Evolutionary conservation across 805 yeast genomes (phyloP).

Genomic region (Hyphopichia homilentoma): DNA sequence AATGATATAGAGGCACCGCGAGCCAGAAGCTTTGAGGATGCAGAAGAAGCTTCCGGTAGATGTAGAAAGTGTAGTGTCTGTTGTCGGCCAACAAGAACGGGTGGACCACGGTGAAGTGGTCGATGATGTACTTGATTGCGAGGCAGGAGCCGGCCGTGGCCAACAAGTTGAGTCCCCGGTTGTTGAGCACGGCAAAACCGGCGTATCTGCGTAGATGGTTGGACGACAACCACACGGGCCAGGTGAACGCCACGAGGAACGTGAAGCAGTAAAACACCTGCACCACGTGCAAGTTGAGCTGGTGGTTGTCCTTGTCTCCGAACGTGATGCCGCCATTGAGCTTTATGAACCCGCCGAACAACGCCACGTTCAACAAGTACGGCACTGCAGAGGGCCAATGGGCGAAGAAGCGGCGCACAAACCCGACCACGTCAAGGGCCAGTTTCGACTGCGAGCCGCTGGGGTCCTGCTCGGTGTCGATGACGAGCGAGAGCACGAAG

Average conservation of each 20-base stretch:
- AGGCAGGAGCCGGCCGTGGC: slow-evolving; percentile 12
- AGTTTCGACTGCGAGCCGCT: slow-evolving; percentile 1
- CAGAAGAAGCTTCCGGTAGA: slow-evolving; percentile 65
- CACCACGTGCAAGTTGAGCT: slow-evolving; percentile 63
- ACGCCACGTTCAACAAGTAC: slow-evolving; percentile 45
- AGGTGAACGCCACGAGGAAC: slow-evolving; percentile 60
- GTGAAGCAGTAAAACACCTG: slow-evolving; percentile 77
- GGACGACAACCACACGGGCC: slow-evolving; percentile 68
- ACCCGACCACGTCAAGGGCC: slow-evolving; percentile 5
- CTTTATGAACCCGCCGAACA: slow-evolving; percentile 56
- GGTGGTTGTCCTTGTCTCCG: slow-evolving; percentile 89
- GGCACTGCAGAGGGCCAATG: slow-evolving; percentile 40
- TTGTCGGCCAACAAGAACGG: slow-evolving; percentile 93
- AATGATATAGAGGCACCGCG: slow-evolving; percentile 69
- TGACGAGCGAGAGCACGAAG: slow-evolving; percentile 50
- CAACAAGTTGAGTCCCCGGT: slow-evolving; percentile 13
- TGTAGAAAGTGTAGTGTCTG: slow-evolving; percentile 87
- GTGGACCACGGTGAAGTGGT: slow-evolving; percentile 69
- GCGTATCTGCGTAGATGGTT: slow-evolving; percentile 37
- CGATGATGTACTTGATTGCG: slow-evolving; percentile 44
- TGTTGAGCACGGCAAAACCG: slow-evolving; percentile 20
- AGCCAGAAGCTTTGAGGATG: slow-evolving; percentile 44
- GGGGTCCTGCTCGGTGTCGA: slow-evolving; percentile 35
- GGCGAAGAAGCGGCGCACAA: slow-evolving; percentile 10
- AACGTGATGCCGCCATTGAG: slow-evolving; percentile 81